phyloP scores from a whole-genome alignment of 805 yeast species.

The Candida verbasci region DNA sequence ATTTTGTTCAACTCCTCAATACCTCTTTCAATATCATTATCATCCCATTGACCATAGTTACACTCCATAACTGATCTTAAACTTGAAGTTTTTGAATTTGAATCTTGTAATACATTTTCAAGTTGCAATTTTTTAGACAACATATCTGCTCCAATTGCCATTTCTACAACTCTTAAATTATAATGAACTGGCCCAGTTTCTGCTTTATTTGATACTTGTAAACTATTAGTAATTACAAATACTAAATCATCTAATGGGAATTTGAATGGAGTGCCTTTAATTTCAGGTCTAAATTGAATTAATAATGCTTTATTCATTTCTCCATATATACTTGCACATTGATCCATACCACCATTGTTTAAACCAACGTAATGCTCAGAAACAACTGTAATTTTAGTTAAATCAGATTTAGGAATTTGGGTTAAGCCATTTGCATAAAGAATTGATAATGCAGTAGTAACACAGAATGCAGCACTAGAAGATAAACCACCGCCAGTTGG shows the following conservation, averaged over 20 bases:
- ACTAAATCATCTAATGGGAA: constrained; percentile 48
- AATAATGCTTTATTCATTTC: constrained; percentile 52
- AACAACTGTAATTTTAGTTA: constrained; percentile 57
- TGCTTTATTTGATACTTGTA: constrained; percentile 59
- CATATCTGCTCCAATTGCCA: constrained; percentile 60
- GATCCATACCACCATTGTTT: constrained; percentile 79
- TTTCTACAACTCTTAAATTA: constrained; percentile 69
- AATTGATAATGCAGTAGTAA: constrained; percentile 56
- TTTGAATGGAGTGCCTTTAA: constrained; percentile 49
- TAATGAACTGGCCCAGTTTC: constrained; percentile 69
- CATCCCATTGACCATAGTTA: constrained; percentile 46
- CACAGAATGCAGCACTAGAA: constrained; percentile 70
- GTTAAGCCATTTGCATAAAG: constrained; percentile 48
- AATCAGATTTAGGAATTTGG: constrained; percentile 43
- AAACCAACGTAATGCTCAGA: constrained; percentile 72
- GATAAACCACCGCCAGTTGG: constrained; percentile 73
- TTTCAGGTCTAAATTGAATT: constrained; percentile 57
- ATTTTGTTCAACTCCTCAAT: constrained; percentile 34
- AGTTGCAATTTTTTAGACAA: constrained; percentile 48
- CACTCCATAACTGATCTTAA: constrained; percentile 58
- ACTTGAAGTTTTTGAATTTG: constrained; percentile 54
- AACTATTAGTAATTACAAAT: constrained; percentile 61
- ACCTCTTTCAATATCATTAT: constrained; percentile 40
- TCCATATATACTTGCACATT: constrained; percentile 67
- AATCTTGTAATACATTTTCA: constrained; percentile 38